Conservation (phyloP, 1,284 basidiomycete genomes). For the Puccinia coronata region DNA sequence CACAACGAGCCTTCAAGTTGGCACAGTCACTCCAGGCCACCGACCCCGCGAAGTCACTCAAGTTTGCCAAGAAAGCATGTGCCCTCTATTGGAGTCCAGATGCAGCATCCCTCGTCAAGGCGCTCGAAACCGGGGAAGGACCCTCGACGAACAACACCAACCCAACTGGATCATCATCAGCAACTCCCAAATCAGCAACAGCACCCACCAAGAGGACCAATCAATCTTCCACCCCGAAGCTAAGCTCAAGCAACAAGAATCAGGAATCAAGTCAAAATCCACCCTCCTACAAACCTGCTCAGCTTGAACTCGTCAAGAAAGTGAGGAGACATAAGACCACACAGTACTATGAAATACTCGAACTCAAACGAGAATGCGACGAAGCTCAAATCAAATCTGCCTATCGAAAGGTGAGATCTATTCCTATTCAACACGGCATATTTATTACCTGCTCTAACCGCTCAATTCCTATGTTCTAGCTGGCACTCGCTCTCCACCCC, state of each 20-base stretch:
- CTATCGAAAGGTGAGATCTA: constrained; percentile 79
- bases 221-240: constrained; percentile 54
- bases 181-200: constrained; percentile 69
- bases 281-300: constrained; percentile 73
- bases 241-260: constrained; percentile 10
- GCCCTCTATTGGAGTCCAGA: constrained; percentile 79
- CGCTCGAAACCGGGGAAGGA: constrained; percentile 65
- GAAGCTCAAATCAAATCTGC: constrained; percentile 93
- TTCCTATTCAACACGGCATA: constrained; percentile 31
- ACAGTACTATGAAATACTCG: constrained; percentile 91
- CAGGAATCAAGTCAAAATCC: neutral
- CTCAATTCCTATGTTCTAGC: constrained; percentile 62
- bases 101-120: constrained; percentile 69
- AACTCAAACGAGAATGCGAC: constrained; percentile 78
- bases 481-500: constrained; percentile 89
- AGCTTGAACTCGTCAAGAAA: constrained; percentile 79
- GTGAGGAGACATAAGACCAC: constrained; percentile 81
- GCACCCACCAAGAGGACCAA: constrained; percentile 61
- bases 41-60: constrained; percentile 68
- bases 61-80: constrained; percentile 87
- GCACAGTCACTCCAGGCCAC: constrained; percentile 68
- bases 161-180: constrained; percentile 61
- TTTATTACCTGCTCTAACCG: too few relatives aligned
- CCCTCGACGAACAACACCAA: constrained; percentile 60
- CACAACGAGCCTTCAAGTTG: constrained; percentile 74